Evolutionary conservation across 1,139 yeast genomes (phyloP).

Genomic region (Casaregolazyma lundiana): DNA sequence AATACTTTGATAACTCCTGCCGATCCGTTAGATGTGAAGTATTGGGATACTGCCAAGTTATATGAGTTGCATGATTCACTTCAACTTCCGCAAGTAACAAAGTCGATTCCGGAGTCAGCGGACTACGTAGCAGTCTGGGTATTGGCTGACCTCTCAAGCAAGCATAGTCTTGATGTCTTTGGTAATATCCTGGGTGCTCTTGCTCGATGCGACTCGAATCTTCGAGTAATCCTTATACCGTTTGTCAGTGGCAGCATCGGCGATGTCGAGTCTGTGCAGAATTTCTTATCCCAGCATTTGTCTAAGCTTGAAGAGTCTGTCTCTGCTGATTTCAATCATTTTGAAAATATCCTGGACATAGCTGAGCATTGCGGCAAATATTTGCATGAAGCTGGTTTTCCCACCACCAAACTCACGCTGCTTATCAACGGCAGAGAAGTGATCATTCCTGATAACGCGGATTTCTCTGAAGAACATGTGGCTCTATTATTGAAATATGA

Average conservation of each 20-base stretch:
- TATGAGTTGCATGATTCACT: conserved; percentile 14
- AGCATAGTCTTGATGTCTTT: conserved; percentile 41
- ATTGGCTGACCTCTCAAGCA: conserved; percentile 49
- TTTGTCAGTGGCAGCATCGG: conserved; percentile 2
- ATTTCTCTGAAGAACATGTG: conserved; percentile 16
- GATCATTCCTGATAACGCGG: conserved; percentile 9
- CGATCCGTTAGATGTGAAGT: conserved; percentile 18
- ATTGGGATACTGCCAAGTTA: conserved; percentile 20
- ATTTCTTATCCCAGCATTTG: too few species aligned
- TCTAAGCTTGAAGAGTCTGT: background rate
- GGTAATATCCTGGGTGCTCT: conserved; percentile 32
- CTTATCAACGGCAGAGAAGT: conserved; percentile 20
- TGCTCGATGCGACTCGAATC: background rate
- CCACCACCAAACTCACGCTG: conserved; percentile 4
- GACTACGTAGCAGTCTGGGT: conserved; percentile 44
- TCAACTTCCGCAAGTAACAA: conserved; percentile 9
- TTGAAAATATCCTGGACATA: background rate
- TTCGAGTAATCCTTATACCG: conserved; percentile 12
- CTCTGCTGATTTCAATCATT: background rate
- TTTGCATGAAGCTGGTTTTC: background rate
- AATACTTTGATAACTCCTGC: conserved; percentile 37
- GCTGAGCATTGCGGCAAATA: background rate
- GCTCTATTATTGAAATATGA: conserved; percentile 27
- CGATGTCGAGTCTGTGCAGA: background rate
- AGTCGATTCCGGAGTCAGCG: conserved; percentile 12